Percentiles rank a stretch among this genome's conserved stretches.
Evolutionary conservation across 164 flowering plant species (phyloP).

Genomic region (Buxus sempervirens): DNA sequence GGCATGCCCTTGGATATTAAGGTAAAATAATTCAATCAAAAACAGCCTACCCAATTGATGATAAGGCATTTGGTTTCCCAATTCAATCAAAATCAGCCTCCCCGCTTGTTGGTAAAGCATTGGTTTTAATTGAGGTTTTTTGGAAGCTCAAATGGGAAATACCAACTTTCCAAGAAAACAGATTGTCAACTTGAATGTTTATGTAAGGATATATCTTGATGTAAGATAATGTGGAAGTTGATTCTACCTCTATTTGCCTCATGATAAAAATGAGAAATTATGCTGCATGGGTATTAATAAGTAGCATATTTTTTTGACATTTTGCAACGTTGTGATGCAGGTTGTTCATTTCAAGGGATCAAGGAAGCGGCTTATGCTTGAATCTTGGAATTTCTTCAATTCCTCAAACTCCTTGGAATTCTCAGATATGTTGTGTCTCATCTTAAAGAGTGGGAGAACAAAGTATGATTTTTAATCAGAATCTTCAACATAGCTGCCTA

Average conservation of each 20-base stretch:
- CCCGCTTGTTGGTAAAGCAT: too few relatives aligned
- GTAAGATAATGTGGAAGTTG: too few relatives aligned
- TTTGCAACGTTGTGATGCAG: constrained; percentile 31
- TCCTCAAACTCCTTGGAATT: constrained; percentile 43
- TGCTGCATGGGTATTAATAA: background rate
- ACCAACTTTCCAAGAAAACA: too few relatives aligned
- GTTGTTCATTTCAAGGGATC: constrained; percentile 98
- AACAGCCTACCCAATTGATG: too few relatives aligned
- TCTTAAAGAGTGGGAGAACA: constrained; percentile 79
- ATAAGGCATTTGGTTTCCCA: too few relatives aligned
- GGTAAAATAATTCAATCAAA: constrained; percentile 31
- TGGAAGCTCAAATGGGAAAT: too few relatives aligned
- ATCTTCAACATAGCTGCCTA: background rate
- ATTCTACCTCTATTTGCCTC: too few relatives aligned
- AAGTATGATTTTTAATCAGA: constrained; percentile 66
- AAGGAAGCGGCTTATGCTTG: constrained; percentile 95
- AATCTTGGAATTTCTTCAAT: constrained; percentile 80
- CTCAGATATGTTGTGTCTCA: constrained; percentile 79
- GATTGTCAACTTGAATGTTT: too few relatives aligned
- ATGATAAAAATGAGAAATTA: background rate
- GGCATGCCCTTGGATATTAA: constrained; percentile 98
- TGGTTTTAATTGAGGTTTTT: too few relatives aligned
- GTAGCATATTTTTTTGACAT: background rate
- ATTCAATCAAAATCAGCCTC: too few relatives aligned
- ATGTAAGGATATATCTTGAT: too few relatives aligned